Conservation (phyloP, 257 asterid genomes). For the Leptodermis oblonga region DNA sequence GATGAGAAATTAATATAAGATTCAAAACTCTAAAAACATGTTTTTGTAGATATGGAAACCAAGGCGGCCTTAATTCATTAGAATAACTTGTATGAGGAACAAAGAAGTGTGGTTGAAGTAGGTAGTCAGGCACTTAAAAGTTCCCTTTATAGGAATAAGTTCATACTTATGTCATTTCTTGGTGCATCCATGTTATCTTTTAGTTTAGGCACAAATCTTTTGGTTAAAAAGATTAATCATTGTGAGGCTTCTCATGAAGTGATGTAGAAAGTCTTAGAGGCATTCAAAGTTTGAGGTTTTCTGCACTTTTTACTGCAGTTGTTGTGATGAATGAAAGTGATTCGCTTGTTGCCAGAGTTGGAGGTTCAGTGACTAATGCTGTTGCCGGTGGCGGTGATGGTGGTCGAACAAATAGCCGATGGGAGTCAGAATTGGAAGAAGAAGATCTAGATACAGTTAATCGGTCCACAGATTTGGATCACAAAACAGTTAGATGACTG, state of each 20-base stretch:
- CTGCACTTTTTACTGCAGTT: constrained; percentile 15
- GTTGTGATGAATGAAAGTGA: constrained; percentile 17
- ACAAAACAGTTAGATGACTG: neutral
- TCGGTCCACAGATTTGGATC: constrained; percentile 13
- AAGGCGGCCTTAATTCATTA: too few relatives aligned
- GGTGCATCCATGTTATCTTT: too few relatives aligned
- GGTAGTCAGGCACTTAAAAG: neutral
- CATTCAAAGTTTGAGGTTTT: neutral
- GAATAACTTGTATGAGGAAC: neutral
- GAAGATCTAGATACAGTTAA: neutral
- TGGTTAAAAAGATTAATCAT: too few relatives aligned
- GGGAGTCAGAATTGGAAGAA: constrained; percentile 10
- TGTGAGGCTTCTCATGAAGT: neutral
- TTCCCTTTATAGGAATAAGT: neutral
- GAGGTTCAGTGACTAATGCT: constrained; percentile 1
- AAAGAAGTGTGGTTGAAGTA: neutral
- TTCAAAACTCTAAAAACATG: too few relatives aligned
- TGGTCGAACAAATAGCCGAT: too few relatives aligned
- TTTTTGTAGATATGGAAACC: too few relatives aligned
- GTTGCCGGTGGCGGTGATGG: neutral
- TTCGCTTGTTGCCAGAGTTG: constrained; percentile 19
- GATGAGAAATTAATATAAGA: too few relatives aligned
- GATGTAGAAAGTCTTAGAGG: neutral
- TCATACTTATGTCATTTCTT: neutral
- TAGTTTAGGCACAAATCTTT: too few relatives aligned